Percentiles rank a stretch among this genome's conserved stretches.
Evolutionary conservation across 257 asterid genomes (phyloP).

Genomic region (Penstemon davidsonii): DNA sequence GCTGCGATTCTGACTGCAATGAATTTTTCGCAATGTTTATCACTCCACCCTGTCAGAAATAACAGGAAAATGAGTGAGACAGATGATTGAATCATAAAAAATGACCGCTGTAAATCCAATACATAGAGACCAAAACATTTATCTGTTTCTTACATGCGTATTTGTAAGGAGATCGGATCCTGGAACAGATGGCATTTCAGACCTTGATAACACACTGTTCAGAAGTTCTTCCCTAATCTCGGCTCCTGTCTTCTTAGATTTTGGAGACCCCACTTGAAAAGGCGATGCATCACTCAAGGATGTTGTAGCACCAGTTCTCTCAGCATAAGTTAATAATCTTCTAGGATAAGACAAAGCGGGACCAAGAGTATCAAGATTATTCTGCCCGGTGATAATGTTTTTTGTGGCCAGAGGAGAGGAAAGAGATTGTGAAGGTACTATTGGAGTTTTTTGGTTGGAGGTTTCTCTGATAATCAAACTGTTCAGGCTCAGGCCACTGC

Average conservation of each 20-base stretch:
- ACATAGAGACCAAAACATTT: conserved; percentile 5
- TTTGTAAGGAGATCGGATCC: conserved; percentile 49
- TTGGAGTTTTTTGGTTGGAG: conserved; percentile 44
- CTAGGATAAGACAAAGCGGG: conserved; percentile 57
- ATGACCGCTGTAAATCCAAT: background rate
- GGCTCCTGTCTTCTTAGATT: conserved; percentile 83
- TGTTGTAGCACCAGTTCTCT: conserved; percentile 77
- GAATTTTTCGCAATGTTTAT: conserved; percentile 42
- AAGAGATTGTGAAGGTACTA: conserved; percentile 50
- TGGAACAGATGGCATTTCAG: conserved; percentile 54
- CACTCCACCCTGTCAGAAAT: conserved; percentile 60
- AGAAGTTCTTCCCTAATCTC: conserved; percentile 83
- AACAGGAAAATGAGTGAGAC: conserved; percentile 14
- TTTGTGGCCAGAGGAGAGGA: conserved; percentile 55
- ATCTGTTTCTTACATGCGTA: conserved; percentile 56
- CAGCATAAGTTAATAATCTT: conserved; percentile 86
- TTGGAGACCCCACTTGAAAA: conserved; percentile 68
- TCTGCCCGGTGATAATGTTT: conserved; percentile 39
- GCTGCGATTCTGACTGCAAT: conserved; percentile 57
- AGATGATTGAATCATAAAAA: background rate
- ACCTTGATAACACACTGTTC: conserved; percentile 62
- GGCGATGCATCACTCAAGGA: conserved; percentile 60
- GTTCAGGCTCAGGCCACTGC: no score
- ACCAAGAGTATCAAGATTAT: conserved; percentile 60
- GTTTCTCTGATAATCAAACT: conserved; percentile 34